Evolutionary conservation across 345 rosid genomes (phyloP), one percentile per base, ranked within the genome.

Genomic region (Corymbia maculata): DNA sequence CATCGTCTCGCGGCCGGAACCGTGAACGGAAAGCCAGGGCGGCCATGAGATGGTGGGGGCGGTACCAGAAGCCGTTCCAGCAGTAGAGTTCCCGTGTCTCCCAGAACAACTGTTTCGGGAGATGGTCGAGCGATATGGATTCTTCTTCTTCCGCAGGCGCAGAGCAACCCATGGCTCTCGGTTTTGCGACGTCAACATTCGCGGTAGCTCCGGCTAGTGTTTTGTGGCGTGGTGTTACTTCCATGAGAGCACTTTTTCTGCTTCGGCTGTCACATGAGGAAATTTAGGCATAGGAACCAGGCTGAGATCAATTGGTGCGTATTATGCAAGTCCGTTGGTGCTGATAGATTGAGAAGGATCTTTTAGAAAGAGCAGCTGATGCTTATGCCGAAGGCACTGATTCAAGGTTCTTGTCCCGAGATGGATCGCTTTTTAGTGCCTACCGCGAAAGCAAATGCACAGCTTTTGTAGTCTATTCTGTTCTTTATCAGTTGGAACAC

Each of bases 71-170:
- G 8, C 87, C 89, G 5, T 87, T 85, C 87, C 90, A 89, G 86
- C 70, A 42, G 70, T 89, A 88, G 47, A 89, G 88, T 26, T 55
- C 47, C 7, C 68, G 84, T 7, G 8, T 85, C 66, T 89, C 87
- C 92, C 91, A 92, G 51, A 79, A 87, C 16, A 52, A 30, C 49
- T 55, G 64, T 66, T n/a, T 87, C 4, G 92, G 92, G 36, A 89
- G 90, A 57, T 89, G 85, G 22, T 87, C 89, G 55, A 89, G 55
- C 79, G 45, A 32, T 68, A 68, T 68, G 45, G 79, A 68, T 32
- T 51, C 21, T 52, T 85, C 55, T 7, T 6, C 30, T n/a, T 85
- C 55, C 86, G 42, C 15, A 16, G 45, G 22, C 32, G 22, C 79
- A 68, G 13, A 32, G 16, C 32, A 2, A 16, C 24, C 79, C 6